Percentiles rank a stretch among this genome's conserved stretches.
Evolutionary conservation across 371 early-diverging fungal genomes (phyloP).

Genomic region (Rhizopus delemar): DNA sequence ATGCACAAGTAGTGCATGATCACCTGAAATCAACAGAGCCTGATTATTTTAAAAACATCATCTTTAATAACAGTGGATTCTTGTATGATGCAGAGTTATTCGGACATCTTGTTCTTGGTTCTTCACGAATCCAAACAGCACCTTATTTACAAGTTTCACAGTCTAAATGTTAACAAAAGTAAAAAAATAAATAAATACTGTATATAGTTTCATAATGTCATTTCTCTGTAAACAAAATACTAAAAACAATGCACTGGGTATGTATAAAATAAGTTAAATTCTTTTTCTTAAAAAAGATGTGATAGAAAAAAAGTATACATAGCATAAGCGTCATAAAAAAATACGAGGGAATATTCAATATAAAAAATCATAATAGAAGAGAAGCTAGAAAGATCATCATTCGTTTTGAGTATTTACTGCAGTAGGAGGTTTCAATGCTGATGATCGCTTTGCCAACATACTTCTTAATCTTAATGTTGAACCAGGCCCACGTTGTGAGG

Average conservation of each 20-base stretch:
- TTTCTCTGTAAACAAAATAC: no score
- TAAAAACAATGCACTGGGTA: conserved; percentile 4
- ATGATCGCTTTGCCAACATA: conserved; percentile 33
- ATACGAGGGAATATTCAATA: conserved; percentile 1
- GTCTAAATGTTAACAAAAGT: no score
- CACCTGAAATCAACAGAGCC: no score
- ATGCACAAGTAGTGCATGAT: no score
- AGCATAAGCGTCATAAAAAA: conserved; percentile 2
- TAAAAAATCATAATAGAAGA: not conserved
- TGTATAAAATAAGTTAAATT: no score
- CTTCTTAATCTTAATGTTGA: conserved; percentile 38
- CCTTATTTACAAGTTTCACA: no score
- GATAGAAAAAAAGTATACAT: not conserved
- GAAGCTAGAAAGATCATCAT: not conserved
- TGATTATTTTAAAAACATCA: conserved; percentile 6
- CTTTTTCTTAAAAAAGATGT: no score
- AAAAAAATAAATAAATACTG: no score
- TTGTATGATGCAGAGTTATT: conserved; percentile 35
- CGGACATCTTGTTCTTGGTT: conserved; percentile 31
- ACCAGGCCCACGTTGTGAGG: conserved; percentile 38
- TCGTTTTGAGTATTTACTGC: not conserved
- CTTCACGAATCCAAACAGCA: no score
- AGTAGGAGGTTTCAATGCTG: conserved; percentile 4
- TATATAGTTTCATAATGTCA: no score
- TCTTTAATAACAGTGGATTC: conserved; percentile 37